Percentiles rank a stretch among this genome's conserved stretches.
Conservation (phyloP, 1,284 basidiomycete genomes). For the Cryptococcus deneoformans region DNA sequence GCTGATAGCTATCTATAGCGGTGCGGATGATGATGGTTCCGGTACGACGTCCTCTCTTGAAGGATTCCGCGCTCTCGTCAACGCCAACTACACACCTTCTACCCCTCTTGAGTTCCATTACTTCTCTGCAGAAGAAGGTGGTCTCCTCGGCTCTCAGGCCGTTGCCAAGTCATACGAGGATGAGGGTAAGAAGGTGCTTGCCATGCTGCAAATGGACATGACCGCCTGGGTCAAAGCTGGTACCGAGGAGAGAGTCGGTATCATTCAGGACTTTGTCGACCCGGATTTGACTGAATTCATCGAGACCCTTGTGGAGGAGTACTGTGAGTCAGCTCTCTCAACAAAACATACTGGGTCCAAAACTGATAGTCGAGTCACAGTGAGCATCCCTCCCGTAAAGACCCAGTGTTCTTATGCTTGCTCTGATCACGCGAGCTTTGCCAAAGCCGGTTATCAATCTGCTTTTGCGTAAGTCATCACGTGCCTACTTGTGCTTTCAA, state of each 20-base stretch:
- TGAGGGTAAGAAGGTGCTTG: conserved; percentile 65
- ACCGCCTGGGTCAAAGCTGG: conserved; percentile 94
- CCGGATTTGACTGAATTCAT: conserved; percentile 68
- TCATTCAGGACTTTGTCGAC: conserved; percentile 87
- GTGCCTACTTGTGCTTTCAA: not conserved
- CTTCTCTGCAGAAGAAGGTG: conserved; percentile 93
- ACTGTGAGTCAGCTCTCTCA: conserved; percentile 50
- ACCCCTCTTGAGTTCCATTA: conserved; percentile 88
- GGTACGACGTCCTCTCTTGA: conserved; percentile 91
- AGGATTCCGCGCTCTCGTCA: conserved; percentile 76
- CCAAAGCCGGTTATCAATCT: conserved; percentile 77
- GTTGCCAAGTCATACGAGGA: conserved; percentile 75
- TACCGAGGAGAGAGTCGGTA: conserved; percentile 79
- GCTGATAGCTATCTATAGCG: conserved; percentile 10
- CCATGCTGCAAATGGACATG: conserved; percentile 90
- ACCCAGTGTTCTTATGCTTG: conserved; percentile 89
- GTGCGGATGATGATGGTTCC: conserved; percentile 78
- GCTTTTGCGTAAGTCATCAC: conserved; percentile 65
- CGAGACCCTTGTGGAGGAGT: conserved; percentile 64
- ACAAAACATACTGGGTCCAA: not conserved
- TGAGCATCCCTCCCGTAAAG: conserved; percentile 47
- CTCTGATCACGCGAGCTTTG: conserved; percentile 78
- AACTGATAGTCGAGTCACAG: conserved; percentile 14
- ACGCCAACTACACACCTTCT: conserved; percentile 71
- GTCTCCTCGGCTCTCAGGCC: conserved; percentile 92